These are phyloP conservation scores for Helotiales sp. DNA, from an alignment of 2,329 filamentous ascomycete genomes.

Conservation along the genomic window DNA sequence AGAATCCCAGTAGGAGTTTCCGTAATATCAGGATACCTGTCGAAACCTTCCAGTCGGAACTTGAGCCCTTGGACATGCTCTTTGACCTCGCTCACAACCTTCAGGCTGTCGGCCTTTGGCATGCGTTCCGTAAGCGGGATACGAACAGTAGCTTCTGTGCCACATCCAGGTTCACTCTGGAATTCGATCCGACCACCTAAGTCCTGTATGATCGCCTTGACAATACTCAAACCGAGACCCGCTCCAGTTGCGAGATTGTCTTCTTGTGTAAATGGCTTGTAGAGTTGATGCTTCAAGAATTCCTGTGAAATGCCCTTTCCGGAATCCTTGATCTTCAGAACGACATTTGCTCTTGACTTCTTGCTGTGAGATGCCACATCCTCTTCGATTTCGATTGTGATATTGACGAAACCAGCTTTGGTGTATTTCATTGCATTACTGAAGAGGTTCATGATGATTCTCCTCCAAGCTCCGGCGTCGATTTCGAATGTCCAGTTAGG, in stretches of 20 bases:
- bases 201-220: conserved; percentile 63
- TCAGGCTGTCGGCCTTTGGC: conserved; percentile 19
- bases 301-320: conserved; percentile 68
- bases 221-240: conserved; percentile 67
- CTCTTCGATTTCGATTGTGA: conserved; percentile 45
- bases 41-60: conserved; percentile 37
- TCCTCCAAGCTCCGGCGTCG: conserved; percentile 57
- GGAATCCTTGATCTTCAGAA: conserved; percentile 61
- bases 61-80: conserved; percentile 28
- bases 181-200: conserved; percentile 64
- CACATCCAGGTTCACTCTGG: conserved; percentile 55
- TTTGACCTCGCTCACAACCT: conserved; percentile 30
- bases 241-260: conserved; percentile 64
- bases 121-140: conserved; percentile 35
- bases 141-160: conserved; percentile 54
- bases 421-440: conserved; percentile 69
- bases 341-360: conserved; percentile 29
- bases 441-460: conserved; percentile 65
- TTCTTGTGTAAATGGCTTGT: conserved; percentile 67
- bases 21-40: conserved; percentile 40
- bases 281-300: conserved; percentile 63
- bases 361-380: conserved; percentile 27
- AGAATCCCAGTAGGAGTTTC: conserved; percentile 42
- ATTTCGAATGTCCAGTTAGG: conserved; percentile 58
- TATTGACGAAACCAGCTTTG: conserved; percentile 54